Conservation (phyloP, 371 early-diverging fungal genomes). For the Syncephalastrum racemosum region DNA sequence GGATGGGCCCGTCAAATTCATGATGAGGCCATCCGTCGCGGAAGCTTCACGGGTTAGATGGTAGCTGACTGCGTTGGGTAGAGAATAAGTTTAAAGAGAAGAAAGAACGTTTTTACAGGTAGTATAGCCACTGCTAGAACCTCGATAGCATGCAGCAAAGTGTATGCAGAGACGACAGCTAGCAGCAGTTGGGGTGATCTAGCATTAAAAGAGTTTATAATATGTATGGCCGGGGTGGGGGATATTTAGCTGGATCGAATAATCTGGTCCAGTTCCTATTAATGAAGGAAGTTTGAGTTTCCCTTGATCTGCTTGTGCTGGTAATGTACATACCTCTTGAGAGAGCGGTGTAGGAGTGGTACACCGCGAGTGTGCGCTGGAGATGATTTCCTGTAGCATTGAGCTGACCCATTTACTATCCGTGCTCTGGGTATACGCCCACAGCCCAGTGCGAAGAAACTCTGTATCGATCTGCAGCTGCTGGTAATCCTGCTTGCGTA, state of each 20-base stretch:
- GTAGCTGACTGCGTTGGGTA: too few relatives aligned
- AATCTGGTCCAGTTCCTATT: background rate
- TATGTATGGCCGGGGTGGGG: background rate
- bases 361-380: constrained; percentile 49
- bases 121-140: too few relatives aligned
- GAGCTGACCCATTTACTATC: constrained; percentile 43
- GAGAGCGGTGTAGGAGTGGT: constrained; percentile 5
- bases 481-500: constrained; percentile 48
- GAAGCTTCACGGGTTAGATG: too few relatives aligned
- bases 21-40: too few relatives aligned
- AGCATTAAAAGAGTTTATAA: constrained; percentile 1
- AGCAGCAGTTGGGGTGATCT: background rate
- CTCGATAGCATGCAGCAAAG: too few relatives aligned
- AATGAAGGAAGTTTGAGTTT: too few relatives aligned
- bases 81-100: too few relatives aligned
- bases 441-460: constrained; percentile 47
- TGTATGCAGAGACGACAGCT: too few relatives aligned
- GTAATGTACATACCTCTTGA: constrained; percentile 7
- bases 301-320: background rate
- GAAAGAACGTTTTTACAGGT: too few relatives aligned
- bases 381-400: constrained; percentile 57
- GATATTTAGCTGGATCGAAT: constrained; percentile 1
- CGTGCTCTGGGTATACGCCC: constrained; percentile 33
- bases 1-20: too few relatives aligned
- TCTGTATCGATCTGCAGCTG: constrained; percentile 66